Percentiles rank a stretch among this genome's conserved stretches.
phyloP scores from a whole-genome alignment of 2,329 filamentous ascomycete genomes.

The Fusarium sp. region DNA sequence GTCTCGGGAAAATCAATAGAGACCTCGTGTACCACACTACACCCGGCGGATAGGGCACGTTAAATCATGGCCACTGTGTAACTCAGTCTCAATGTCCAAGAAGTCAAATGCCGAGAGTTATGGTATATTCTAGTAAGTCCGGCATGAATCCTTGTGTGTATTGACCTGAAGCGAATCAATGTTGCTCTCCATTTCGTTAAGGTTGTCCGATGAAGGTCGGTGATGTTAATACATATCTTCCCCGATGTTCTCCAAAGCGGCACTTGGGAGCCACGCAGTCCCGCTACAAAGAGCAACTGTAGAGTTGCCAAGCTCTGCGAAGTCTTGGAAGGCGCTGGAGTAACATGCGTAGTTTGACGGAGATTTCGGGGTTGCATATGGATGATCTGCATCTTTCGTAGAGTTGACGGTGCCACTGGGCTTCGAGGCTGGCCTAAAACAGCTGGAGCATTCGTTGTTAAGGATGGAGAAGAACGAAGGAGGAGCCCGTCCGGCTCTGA shows the following conservation, averaged over 20 bases:
- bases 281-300: neutral
- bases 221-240: neutral
- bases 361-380: neutral
- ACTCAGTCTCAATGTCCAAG: neutral
- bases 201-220: neutral
- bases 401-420: neutral
- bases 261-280: neutral
- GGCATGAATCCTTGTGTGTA: neutral
- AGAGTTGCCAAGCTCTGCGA: neutral
- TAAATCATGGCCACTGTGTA: neutral
- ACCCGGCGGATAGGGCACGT: neutral
- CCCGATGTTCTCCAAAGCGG: neutral
- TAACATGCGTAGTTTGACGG: neutral
- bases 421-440: neutral
- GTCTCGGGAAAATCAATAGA: slow-evolving; percentile 5
- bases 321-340: neutral
- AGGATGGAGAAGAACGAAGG: neutral
- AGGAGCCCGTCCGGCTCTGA: neutral
- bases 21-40: neutral
- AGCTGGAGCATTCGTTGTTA: neutral
- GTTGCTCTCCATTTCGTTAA: neutral
- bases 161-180: neutral
- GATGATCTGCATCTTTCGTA: neutral
- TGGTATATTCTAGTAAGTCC: neutral
- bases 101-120: neutral